Base-by-base conservation (phyloP, 495 filamentous ascomycete species). In the Hamigera avellanea region DNA sequence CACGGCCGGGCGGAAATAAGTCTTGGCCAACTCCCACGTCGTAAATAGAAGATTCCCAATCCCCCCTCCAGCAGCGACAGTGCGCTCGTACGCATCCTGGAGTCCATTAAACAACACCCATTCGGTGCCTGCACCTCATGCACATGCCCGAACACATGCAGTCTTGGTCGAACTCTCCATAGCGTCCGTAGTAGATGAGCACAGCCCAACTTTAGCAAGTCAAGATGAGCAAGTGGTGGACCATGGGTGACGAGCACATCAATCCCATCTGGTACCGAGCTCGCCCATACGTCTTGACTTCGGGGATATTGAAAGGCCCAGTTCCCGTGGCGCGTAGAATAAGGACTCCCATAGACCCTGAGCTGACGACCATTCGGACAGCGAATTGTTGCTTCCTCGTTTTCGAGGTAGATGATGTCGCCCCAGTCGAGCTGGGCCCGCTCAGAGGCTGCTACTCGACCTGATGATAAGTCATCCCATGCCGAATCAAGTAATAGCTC, bases 91-190 rank as follows among this genome's bases (percentile, higher is more conserved):
- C 1, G 61, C 58, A 27, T 39, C 45, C 50, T 86, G 78, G 33
- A 66, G 72, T 29, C 73, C 57, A 53, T 86, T 80, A 51, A 68
- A 75, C 2, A 77, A 56, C 2, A 66, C 46, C 45, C 81, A 70
- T 19, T 54, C 46, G 0, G 69, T 69, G 28, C 61, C 49, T 4
- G 53, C n/a, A n/a, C 66, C 16, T 49, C 74, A 59, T 93, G 86
- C 1, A 86, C 66, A 54, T 93, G 86, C 8, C 83, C 86, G 57
- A 86, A 88, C 14, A 89, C 63, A 57, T 93, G 85, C 14, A 91
- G 15, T 19, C 35, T 37, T 10, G 67, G 66, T 29, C 43, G 51
- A 15, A 37, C 35, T 6, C 16, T 14, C 77, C 79, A 80, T 13
- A 84, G 48, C 23, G 79, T 73, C 6, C 60, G 46, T 0, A 81